Percentiles rank a stretch among this genome's conserved stretches.
These are phyloP conservation scores for Hypsizygus marmoreus DNA, from an alignment of 768 basidiomycete genomes.

Conservation along the genomic window DNA sequence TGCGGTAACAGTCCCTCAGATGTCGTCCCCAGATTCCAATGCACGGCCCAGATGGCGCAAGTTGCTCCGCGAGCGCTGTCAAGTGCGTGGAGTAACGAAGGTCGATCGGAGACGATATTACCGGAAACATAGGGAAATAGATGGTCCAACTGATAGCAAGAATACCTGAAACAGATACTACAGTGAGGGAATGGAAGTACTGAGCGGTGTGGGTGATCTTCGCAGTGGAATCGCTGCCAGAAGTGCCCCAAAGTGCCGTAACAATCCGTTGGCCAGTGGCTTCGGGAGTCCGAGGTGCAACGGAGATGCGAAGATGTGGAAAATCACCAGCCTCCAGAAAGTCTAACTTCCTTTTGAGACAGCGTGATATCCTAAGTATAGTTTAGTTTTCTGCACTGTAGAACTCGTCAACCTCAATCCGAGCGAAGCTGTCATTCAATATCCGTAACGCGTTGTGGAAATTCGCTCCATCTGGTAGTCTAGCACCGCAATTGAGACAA, in stretches of 20 bases:
- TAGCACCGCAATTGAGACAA: slow-evolving; percentile 27
- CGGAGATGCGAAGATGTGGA: slow-evolving; percentile 4
- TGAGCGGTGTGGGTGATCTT: no score
- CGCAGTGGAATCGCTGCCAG: background rate
- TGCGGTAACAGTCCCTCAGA: slow-evolving; percentile 51
- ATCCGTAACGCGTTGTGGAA: no score
- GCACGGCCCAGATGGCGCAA: slow-evolving; percentile 42
- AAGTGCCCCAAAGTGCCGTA: slow-evolving; percentile 14
- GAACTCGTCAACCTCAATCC: slow-evolving; percentile 18
- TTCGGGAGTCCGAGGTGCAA: background rate
- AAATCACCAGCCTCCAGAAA: slow-evolving; percentile 19
- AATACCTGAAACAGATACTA: slow-evolving; percentile 32
- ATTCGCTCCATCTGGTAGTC: slow-evolving; percentile 26
- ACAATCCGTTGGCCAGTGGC: slow-evolving; percentile 16
- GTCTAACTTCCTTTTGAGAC: slow-evolving; percentile 23
- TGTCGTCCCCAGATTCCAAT: slow-evolving; percentile 55
- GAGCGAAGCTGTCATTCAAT: no score
- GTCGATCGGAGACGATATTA: slow-evolving; percentile 14
- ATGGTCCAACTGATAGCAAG: slow-evolving; percentile 57
- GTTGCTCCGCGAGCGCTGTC: slow-evolving; percentile 37
- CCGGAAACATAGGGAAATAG: slow-evolving; percentile 45
- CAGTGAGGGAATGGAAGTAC: no score
- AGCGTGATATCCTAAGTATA: slow-evolving; percentile 23
- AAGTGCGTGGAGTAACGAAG: slow-evolving; percentile 49
- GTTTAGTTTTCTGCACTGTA: slow-evolving; percentile 21